Evolutionary conservation across 441 rosid species (phyloP).

Genomic region (Populus hybrid): DNA sequence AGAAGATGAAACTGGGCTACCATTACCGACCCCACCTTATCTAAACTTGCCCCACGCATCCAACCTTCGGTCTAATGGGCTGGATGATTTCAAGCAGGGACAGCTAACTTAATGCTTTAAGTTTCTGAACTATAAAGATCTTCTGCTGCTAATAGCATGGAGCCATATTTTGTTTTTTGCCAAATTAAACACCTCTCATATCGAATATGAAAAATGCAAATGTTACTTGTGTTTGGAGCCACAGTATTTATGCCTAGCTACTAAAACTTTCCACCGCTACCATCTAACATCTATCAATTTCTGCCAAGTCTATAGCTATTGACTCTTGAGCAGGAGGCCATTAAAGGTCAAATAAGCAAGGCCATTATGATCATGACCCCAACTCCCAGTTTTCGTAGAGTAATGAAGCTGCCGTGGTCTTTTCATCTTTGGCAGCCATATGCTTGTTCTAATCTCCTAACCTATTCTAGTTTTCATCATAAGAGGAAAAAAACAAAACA

Average conservation of each 20-base stretch:
- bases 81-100: neutral
- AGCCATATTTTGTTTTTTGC: too few species aligned
- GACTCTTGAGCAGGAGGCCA: conserved; percentile 9
- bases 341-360: neutral
- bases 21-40: neutral
- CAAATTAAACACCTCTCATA: neutral
- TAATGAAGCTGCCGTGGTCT: neutral
- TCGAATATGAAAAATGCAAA: too few species aligned
- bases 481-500: neutral
- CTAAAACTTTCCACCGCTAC: neutral
- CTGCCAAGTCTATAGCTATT: neutral
- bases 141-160: neutral
- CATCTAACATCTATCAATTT: neutral
- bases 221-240: neutral
- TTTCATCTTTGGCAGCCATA: neutral
- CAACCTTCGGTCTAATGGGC: neutral
- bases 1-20: neutral
- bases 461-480: neutral
- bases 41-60: neutral
- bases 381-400: neutral
- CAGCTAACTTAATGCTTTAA: neutral
- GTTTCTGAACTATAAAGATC: neutral
- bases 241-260: neutral
- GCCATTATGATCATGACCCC: conserved; percentile 1
- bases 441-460: neutral